These are phyloP conservation scores for Hirsutella rhossiliensis DNA, from an alignment of 2,329 filamentous ascomycete species.

Conservation along the genomic window DNA sequence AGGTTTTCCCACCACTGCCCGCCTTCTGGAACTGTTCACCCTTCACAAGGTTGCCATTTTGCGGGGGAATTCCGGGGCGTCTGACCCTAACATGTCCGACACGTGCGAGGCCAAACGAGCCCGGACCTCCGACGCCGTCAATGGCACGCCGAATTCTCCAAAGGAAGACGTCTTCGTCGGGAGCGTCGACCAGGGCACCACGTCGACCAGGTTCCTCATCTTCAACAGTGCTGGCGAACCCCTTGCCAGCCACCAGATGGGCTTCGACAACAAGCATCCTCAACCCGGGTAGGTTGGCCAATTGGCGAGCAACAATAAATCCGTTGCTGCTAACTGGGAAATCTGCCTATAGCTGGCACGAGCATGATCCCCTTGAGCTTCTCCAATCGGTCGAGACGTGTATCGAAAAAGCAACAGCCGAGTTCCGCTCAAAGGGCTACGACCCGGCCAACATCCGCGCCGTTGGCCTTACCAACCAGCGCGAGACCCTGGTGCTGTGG, in stretches of 20 bases:
- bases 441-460: slow-evolving; percentile 57
- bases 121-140: not conserved
- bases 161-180: slow-evolving; percentile 56
- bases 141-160: not conserved
- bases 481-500: slow-evolving; percentile 81
- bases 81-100: not conserved
- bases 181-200: slow-evolving; percentile 85
- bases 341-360: slow-evolving; percentile 61
- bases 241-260: slow-evolving; percentile 73
- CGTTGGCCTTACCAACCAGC: slow-evolving; percentile 81
- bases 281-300: slow-evolving; percentile 56
- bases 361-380: slow-evolving; percentile 73
- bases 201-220: slow-evolving; percentile 80
- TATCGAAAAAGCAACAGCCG: slow-evolving; percentile 62
- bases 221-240: slow-evolving; percentile 72
- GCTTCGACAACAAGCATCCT: slow-evolving; percentile 76
- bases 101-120: not conserved
- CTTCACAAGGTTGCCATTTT: not conserved
- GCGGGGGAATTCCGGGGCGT: not conserved
- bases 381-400: slow-evolving; percentile 65
- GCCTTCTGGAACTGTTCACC: not conserved
- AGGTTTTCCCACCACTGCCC: not conserved
- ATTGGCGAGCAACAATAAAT: not conserved
- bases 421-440: slow-evolving; percentile 61
- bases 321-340: slow-evolving; percentile 19